These are phyloP conservation scores for Panicum miliaceum DNA, from an alignment of 176 grass and related monocot species.

Conservation along the genomic window DNA sequence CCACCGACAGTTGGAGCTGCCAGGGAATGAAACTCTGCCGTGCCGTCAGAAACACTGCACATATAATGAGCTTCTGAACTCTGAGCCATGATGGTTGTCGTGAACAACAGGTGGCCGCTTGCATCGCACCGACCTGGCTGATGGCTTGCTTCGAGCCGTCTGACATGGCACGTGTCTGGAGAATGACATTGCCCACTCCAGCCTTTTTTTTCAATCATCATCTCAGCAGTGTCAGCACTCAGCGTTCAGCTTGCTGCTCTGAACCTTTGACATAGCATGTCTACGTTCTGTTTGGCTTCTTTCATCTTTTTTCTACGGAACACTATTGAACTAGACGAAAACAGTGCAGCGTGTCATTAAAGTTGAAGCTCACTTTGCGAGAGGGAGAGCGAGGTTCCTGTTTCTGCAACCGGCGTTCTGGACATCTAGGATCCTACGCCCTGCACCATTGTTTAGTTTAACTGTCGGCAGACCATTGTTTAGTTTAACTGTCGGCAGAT, in stretches of 20 bases:
- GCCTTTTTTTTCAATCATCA: no score
- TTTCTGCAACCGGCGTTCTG: conserved; percentile 6
- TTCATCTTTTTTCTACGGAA: no score
- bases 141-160: background rate
- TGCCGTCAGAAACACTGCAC: background rate
- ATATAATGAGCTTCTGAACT: no score
- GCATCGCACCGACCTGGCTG: background rate
- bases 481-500: conserved; percentile 3
- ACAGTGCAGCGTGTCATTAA: background rate
- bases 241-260: no score
- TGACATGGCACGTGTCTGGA: background rate
- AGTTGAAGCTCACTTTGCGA: background rate
- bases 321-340: no score
- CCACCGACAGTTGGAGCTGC: background rate
- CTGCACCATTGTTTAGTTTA: background rate
- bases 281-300: no score
- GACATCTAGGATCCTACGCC: background rate
- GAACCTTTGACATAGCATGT: no score
- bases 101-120: background rate
- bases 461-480: conserved; percentile 12
- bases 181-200: no score
- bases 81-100: background rate
- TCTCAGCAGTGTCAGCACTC: no score
- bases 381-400: background rate
- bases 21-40: no score